Base-by-base conservation (phyloP, 768 basidiomycete genomes). In the Mycena indigotica region DNA sequence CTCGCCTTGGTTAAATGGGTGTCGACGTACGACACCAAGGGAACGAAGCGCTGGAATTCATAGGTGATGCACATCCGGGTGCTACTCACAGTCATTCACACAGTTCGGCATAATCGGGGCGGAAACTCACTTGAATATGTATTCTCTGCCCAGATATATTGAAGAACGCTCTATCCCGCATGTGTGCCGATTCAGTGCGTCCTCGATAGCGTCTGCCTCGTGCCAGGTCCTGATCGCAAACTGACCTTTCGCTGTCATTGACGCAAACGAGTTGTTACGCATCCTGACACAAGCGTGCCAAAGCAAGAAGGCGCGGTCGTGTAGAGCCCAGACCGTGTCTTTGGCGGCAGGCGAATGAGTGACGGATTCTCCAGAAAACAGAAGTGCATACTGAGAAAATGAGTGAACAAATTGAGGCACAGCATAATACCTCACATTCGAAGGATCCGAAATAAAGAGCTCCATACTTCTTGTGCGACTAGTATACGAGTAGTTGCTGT, bases 231-330 rank as follows among this genome's bases (percentile, higher is more conserved):
- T 77, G 55, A 85, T 72, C 10, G 84, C 87, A 66, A 88, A 91
- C 29, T 81, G 77, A 15, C 83, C 80, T 66, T 84, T 84, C 30
- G 84, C 80, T 3, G 70, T 65, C 45, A 86, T 81, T 26, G 75
- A 69, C 26, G 75, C 73, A 13, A 59, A 58, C 13, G 56, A 57
- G 38, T 77, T 66, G 51, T 79, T 77, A 16, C 84, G 82, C 77
- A 86, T 84, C 50, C 81, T 82, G 53, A 86, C 74, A 65, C 89
- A 92, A 21, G 80, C 80, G 68, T 88, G 83, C 88, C 89, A 92
- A 30, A 91, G 73, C 21, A 91, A 72, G 73, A 86, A 85, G 5
- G 81, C 77, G 45, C 87, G 84, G 64, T 87, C 82, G 66, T 86
- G 82, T 51, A 91, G 73, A n/a, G 87, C 87, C 88, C 87, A 91